Evolutionary conservation across 768 basidiomycete species (phyloP).

Genomic region (Trametes meyenii): DNA sequence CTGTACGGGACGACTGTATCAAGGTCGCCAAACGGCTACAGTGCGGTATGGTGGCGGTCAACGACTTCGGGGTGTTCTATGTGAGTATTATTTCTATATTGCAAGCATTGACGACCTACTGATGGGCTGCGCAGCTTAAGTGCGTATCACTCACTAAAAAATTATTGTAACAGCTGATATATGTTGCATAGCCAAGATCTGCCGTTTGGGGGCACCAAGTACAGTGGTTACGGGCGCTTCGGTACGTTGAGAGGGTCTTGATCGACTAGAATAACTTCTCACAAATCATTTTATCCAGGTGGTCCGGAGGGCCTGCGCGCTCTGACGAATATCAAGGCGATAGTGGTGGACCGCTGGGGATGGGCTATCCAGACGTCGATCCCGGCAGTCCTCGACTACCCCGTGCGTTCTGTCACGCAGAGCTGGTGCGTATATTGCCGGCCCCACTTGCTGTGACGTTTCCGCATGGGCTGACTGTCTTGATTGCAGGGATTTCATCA

Average conservation of each 20-base stretch:
- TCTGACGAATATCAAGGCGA: conserved; percentile 86
- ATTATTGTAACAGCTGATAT: conserved; percentile 15
- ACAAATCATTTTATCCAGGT: conserved; percentile 44
- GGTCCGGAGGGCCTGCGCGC: conserved; percentile 92
- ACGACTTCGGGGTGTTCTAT: conserved; percentile 92
- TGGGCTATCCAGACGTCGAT: conserved; percentile 82
- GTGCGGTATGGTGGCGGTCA: conserved; percentile 97
- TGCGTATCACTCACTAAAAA: conserved; percentile 26
- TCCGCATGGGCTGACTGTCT: conserved; percentile 1
- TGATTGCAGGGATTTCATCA: conserved; percentile 50
- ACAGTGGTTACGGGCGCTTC: conserved; percentile 92
- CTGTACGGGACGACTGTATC: conserved; percentile 74
- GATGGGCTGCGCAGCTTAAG: conserved; percentile 57
- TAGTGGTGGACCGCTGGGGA: conserved; percentile 87
- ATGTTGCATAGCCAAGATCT: conserved; percentile 76
- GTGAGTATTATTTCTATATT: conserved; percentile 44
- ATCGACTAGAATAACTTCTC: conserved; percentile 19
- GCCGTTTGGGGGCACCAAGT: conserved; percentile 93
- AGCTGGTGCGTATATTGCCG: conserved; percentile 64
- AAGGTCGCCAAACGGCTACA: conserved; percentile 81
- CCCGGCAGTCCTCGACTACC: conserved; percentile 85
- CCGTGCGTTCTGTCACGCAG: conserved; percentile 67
- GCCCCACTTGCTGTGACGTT: not conserved
- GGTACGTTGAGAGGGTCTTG: conserved; percentile 46
- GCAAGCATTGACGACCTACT: conserved; percentile 14